Evolutionary conservation across 2,329 filamentous ascomycete species (phyloP), one percentile per base, ranked within the genome.

Genomic region (Talaromyces sp.): DNA sequence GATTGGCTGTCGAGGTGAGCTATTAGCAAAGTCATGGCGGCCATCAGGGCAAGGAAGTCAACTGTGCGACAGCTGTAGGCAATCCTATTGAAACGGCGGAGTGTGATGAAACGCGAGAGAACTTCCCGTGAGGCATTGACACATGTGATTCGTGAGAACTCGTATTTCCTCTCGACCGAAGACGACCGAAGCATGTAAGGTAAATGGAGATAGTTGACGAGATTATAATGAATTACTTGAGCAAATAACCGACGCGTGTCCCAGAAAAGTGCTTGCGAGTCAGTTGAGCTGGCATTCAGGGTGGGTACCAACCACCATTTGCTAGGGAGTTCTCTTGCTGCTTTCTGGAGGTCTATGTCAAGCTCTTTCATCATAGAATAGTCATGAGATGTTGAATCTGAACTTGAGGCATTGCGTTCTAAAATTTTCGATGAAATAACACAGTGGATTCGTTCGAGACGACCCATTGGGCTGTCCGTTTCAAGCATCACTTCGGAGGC

Each of bases 161-260:
- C 75, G 50, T 77, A 75, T 9, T 74, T 73, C 1, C 49, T 45
- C 11, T 68, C 65, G 1, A 42, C 46, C 4, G 63, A 60, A n/a
- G n/a, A n/a, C 1, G 64, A 64, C 14, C 71, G 74, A 16, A 84
- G 73, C 69, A 84, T 78, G 27, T 80, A 83, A 0, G 82, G 82
- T 2, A 85, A 72, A 50, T 85, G 82, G 0, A 84, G 73, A 8
- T 81, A 73, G 36, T 80, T 75, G 11, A 83, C 66, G 2, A 84
- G 70, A 41, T 77, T 75, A 58, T 78, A 78, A 56, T 84, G 79
- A 9, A 74, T 72, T 20, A 84, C 70, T 53, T 84, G 82, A 2
- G 74, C 64, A 56, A 80, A 73, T 5, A 78, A 58, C 3, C 72
- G 70, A 4, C 64, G 53, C 43, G 65, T 70, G 29, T 76, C 66